Conservation (phyloP, 202 grass and related monocot species). For the Brachypodium distachyon region DNA sequence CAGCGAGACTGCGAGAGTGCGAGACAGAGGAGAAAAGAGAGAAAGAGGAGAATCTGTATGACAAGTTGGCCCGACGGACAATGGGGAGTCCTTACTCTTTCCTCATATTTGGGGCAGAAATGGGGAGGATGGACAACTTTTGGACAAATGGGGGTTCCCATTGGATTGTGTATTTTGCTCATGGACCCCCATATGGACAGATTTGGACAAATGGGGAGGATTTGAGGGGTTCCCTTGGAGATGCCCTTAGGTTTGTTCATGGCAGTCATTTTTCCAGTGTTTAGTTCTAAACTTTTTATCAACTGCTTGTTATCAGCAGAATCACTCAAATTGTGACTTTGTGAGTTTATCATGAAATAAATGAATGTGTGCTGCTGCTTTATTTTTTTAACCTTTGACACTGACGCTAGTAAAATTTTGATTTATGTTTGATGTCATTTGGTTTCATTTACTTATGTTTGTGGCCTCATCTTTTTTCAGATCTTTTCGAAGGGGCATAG, state of each 20-base stretch:
- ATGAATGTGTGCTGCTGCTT: background rate
- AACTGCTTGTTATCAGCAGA: background rate
- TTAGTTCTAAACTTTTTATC: background rate
- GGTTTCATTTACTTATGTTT: slow-evolving; percentile 2
- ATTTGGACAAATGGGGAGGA: too few relatives aligned
- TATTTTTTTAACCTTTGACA: background rate
- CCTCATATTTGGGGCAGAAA: too few relatives aligned
- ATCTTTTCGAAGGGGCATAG: slow-evolving; percentile 97
- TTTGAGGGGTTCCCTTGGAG: too few relatives aligned
- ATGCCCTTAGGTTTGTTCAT: too few relatives aligned
- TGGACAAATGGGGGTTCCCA: too few relatives aligned
- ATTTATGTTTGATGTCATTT: background rate
- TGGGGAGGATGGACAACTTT: too few relatives aligned
- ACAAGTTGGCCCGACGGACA: too few relatives aligned
- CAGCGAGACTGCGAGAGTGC: too few relatives aligned
- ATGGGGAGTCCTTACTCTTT: too few relatives aligned
- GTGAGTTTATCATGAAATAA: slow-evolving; percentile 1
- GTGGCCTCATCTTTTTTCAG: slow-evolving; percentile 36
- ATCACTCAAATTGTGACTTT: background rate
- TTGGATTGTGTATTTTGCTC: too few relatives aligned
- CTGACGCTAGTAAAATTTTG: background rate
- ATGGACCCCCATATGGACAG: too few relatives aligned
- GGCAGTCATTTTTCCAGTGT: background rate
- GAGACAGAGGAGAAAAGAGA: background rate
- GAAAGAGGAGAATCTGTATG: too few relatives aligned